Base-by-base conservation (phyloP, 768 basidiomycete species). In the Pleurotus giganteus region DNA sequence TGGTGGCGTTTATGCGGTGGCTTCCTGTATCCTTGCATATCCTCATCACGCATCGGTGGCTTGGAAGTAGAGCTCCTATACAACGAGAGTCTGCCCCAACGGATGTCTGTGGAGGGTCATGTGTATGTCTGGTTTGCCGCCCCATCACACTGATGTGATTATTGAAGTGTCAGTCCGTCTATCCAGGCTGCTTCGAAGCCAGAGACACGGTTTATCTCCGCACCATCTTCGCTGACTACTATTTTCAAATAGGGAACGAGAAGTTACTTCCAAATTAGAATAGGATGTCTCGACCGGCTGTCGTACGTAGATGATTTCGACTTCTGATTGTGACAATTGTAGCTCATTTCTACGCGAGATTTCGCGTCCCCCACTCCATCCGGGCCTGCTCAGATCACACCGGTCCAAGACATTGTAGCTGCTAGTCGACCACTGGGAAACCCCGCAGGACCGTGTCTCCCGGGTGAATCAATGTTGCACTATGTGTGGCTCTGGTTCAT, bases 231-330 rank as follows among this genome's bases (percentile, higher is more conserved):
- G 49, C 31, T 37, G 49, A 36, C 49, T 32, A 29, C 34, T 9
- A 51, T 24, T 36, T 45, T 37, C 23, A 45, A 51, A 26, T 37
- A 36, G 34, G 49, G 49, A 37, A 37, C 49, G 32, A 34, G 49
- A 51, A 34, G 34, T 51, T 51, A 51, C 49, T 51, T 51, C 49
- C 49, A 31, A 51, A 51, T 51, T 51, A 51, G 49, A 26, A 31
- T 51, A 9, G 49, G 49, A 51, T 32, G 34, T 50, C 49, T 26
- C 49, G 19, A 50, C 31, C 31, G 49, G 31, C 49, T 36, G 31
- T 5, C 17, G 49, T 37, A 24, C 32, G 27, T 13, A 39, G 12
- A n/a, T 37, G 2, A n/a, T 21, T 41, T 7, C 39, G 23, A 34
- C 34, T 51, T 37, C 34, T n/a, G 34, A 31, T 37, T 37, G 49